Conservation (phyloP, 345 rosid species). For the Aquilaria sinensis region DNA sequence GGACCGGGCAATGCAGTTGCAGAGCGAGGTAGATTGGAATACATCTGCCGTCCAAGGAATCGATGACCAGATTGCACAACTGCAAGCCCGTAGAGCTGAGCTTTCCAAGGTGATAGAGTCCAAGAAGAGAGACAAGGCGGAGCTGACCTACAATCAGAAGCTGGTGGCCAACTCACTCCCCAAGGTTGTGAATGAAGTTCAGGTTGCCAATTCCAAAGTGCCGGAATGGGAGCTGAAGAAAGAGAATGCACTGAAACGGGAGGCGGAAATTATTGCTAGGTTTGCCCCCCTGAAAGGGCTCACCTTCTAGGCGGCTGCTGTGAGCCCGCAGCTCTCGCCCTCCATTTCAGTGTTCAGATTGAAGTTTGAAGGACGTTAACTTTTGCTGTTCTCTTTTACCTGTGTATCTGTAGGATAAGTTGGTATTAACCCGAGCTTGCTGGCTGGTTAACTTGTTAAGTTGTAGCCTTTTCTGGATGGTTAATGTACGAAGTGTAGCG, state of each 20-base stretch:
- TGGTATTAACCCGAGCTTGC: no score
- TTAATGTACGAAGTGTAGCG: no score
- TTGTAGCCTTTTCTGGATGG: no score
- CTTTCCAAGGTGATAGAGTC: constrained; percentile 25
- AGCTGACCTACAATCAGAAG: constrained; percentile 36
- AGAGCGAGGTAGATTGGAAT: constrained; percentile 40
- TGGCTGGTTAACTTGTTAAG: no score
- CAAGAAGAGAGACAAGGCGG: constrained; percentile 34
- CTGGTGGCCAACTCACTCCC: constrained; percentile 46
- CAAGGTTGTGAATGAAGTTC: constrained; percentile 47
- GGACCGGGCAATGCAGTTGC: constrained; percentile 39
- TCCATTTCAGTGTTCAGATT: no score
- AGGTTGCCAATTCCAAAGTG: constrained; percentile 39
- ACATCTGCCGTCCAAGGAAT: constrained; percentile 36
- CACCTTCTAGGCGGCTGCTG: constrained; percentile 15
- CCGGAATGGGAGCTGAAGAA: constrained; percentile 50
- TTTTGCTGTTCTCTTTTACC: no score
- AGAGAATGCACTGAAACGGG: constrained; percentile 39
- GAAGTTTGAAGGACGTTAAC: no score
- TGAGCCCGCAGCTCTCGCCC: no score
- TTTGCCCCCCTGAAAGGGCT: constrained; percentile 52
- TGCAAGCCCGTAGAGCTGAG: constrained; percentile 35
- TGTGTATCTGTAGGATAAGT: no score
- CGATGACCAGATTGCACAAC: constrained; percentile 47
- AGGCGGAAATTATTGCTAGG: constrained; percentile 47